Base-by-base conservation (phyloP, 768 basidiomycete genomes). In the Kwoniella newhampshirensis region DNA sequence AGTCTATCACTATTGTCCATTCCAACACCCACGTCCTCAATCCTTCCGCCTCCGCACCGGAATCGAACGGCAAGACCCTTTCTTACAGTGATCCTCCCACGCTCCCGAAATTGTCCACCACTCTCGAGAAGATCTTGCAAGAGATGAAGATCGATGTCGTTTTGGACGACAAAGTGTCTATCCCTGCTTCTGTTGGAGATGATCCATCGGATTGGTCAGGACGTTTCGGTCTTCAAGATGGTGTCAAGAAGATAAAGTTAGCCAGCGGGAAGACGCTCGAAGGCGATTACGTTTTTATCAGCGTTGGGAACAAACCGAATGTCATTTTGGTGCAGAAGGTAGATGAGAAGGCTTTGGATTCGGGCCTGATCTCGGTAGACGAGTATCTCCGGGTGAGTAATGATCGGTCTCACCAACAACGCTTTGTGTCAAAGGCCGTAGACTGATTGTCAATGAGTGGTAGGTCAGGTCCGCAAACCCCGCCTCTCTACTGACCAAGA, bases 201-300 rank as follows among this genome's bases (percentile, higher is more conserved):
- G 15, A 11, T 18, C 37, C 52, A 30, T 18, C 18, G 20, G 60
- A 48, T 20, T 67, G 62, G 60, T 62, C 71, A 21, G 66, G 73
- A 21, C 37, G 46, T 8, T 62, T 63, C 27, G 70, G 72, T 11
- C 40, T 60, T 15, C 68, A 67, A 40, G 42, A 42, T 23, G 61
- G 64, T 2, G 21, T 57, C 15, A 66, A 60, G 44, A 62, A 35
- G 2, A 35, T 73, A 43, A 62, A 28, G 26, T 54, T 68, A 11
- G 50, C 50, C 23, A 66, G 63, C 28, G 71, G 74, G 2, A 67
- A 68, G 45, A 48, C 46, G 12, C 12, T 64, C 12, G 48, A 60
- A 47, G 72, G 70, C 45, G 74, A 75, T 39, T 75, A 58, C 48
- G 62, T 75, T 28, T 74, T 73, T 51, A 20, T 70, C 12, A 58